Conservation (phyloP, 371 early-diverging fungal genomes). For the Mucor saturninus region DNA sequence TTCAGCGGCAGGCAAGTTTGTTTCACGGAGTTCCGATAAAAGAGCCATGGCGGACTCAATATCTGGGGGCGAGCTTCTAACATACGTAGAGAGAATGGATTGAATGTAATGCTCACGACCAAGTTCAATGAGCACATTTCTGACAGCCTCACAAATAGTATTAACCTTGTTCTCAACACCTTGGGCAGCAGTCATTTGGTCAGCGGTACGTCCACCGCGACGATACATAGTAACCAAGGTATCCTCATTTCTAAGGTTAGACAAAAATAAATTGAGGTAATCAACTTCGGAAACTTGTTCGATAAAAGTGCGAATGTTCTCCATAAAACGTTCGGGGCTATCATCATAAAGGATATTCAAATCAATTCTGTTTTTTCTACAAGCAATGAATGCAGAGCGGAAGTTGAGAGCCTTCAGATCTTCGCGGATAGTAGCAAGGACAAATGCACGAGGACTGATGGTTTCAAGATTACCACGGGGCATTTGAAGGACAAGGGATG, state of each 20-base stretch:
- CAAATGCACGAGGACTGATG: slow-evolving; percentile 91
- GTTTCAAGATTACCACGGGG: slow-evolving; percentile 97
- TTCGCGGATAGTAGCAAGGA: slow-evolving; percentile 80
- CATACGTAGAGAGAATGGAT: slow-evolving; percentile 86
- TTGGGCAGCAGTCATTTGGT: slow-evolving; percentile 15
- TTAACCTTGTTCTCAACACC: slow-evolving; percentile 72
- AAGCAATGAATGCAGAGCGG: slow-evolving; percentile 80
- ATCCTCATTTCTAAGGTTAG: slow-evolving; percentile 77
- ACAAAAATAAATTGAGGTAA: slow-evolving; percentile 88
- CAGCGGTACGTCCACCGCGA: slow-evolving; percentile 28
- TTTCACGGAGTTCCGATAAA: slow-evolving; percentile 55
- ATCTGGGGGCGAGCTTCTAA: slow-evolving; percentile 83
- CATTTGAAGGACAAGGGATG: slow-evolving; percentile 89
- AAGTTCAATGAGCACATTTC: slow-evolving; percentile 62
- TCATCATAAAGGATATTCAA: slow-evolving; percentile 89
- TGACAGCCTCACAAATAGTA: slow-evolving; percentile 75
- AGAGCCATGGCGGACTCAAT: slow-evolving; percentile 80
- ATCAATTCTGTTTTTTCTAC: slow-evolving; percentile 92
- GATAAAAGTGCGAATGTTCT: slow-evolving; percentile 72
- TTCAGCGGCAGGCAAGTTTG: slow-evolving; percentile 70
- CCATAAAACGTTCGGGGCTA: slow-evolving; percentile 70
- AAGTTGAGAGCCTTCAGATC: slow-evolving; percentile 74
- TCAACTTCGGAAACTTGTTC: slow-evolving; percentile 83
- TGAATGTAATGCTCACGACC: slow-evolving; percentile 76
- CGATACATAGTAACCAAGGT: slow-evolving; percentile 71